These are phyloP conservation scores for Rhododendron molle DNA, from an alignment of 148 eudicot genomes.

Conservation along the genomic window DNA sequence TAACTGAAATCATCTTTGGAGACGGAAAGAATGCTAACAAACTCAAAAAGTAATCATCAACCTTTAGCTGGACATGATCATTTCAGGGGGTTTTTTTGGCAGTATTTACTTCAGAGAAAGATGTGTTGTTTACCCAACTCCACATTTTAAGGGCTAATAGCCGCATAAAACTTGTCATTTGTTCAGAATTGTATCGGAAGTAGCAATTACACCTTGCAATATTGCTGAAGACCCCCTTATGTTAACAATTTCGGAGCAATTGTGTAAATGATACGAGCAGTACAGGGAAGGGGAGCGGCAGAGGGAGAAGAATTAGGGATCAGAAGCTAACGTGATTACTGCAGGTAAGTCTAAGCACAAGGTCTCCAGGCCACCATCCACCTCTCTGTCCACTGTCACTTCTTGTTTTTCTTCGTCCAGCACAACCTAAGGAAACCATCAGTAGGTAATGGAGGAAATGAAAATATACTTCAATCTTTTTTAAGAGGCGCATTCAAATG, in stretches of 20 bases:
- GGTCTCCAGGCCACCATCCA: conserved; percentile 94
- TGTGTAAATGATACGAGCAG: background rate
- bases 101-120: background rate
- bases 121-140: background rate
- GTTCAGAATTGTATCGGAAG: background rate
- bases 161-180: background rate
- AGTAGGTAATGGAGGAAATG: background rate
- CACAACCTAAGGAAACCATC: conserved; percentile 58
- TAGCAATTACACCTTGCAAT: background rate
- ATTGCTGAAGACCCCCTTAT: background rate
- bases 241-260: background rate
- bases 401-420: conserved; percentile 71
- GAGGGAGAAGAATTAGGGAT: conserved; percentile 7
- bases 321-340: conserved; percentile 63
- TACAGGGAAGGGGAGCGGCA: background rate
- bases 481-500: background rate
- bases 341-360: conserved; percentile 84
- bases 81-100: background rate
- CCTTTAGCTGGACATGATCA: background rate
- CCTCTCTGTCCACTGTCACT: conserved; percentile 90
- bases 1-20: background rate
- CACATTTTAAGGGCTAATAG: background rate
- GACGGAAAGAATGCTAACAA: background rate
- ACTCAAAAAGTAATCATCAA: background rate
- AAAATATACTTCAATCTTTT: background rate